Percentiles rank a stretch among this genome's conserved stretches.
These are phyloP conservation scores for Chlorociboria aeruginascens DNA, from an alignment of 495 filamentous ascomycete species.

Conservation along the genomic window DNA sequence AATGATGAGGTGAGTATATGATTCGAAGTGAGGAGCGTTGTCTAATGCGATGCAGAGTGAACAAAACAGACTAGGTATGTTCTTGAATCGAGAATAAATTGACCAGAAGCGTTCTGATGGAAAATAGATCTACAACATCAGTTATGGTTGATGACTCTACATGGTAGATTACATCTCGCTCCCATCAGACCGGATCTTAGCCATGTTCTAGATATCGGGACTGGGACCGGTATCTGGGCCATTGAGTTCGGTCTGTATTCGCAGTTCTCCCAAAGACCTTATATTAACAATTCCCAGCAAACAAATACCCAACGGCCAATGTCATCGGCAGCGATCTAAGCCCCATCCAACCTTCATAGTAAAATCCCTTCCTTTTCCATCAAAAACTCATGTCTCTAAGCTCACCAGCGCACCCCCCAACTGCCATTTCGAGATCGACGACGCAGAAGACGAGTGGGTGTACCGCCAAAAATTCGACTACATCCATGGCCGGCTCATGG, in stretches of 20 bases:
- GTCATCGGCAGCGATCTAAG: constrained; percentile 37
- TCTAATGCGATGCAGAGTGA: neutral
- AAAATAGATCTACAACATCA: constrained; percentile 33
- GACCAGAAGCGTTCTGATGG: constrained; percentile 34
- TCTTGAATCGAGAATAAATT: constrained; percentile 37
- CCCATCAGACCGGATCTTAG: constrained; percentile 20
- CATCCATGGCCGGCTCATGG: constrained; percentile 33
- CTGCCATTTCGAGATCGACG: constrained; percentile 34
- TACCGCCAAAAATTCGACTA: constrained; percentile 33
- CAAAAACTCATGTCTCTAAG: neutral
- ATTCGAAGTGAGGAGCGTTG: neutral
- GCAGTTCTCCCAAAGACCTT: constrained; percentile 19
- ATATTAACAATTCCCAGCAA: constrained; percentile 23
- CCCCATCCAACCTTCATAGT: constrained; percentile 22
- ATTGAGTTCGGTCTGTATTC: constrained; percentile 30
- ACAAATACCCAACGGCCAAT: constrained; percentile 9
- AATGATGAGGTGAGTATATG: constrained; percentile 15
- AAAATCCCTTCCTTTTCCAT: neutral
- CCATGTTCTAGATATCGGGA: constrained; percentile 43
- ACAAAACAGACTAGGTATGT: constrained; percentile 21
- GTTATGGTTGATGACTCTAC: constrained; percentile 34
- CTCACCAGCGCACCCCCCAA: constrained; percentile 32
- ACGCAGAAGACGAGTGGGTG: constrained; percentile 37
- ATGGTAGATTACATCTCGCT: constrained; percentile 30
- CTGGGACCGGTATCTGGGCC: constrained; percentile 45